These are phyloP conservation scores for Platanthera guangdongensis DNA, from an alignment of 106 monocot genomes.

Conservation along the genomic window DNA sequence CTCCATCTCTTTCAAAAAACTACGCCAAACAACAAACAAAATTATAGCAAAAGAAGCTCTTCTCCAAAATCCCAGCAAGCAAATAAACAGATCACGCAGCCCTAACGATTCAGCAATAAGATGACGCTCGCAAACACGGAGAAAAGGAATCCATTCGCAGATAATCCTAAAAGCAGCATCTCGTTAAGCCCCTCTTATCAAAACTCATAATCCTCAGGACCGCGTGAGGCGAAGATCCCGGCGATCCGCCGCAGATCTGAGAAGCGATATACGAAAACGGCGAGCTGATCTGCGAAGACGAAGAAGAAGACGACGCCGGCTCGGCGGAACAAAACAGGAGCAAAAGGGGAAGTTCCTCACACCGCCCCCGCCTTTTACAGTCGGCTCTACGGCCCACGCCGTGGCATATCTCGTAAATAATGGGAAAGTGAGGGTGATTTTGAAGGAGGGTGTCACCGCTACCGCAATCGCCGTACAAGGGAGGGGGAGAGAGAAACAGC, in stretches of 20 bases:
- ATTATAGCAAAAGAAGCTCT: neutral
- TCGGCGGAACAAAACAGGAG: neutral
- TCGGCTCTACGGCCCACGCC: neutral
- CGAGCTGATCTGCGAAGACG: neutral
- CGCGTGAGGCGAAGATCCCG: neutral
- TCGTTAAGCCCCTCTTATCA: neutral
- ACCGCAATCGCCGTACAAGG: neutral
- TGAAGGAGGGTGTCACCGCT: neutral
- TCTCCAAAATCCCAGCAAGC: neutral
- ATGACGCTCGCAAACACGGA: neutral
- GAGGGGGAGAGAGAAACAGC: neutral
- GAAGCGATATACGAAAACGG: neutral
- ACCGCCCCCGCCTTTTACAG: slow-evolving; percentile 6
- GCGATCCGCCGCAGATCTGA: neutral
- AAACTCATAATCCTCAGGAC: neutral
- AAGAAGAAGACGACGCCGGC: slow-evolving; percentile 8
- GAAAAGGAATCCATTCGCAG: neutral
- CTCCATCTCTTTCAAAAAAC: slow-evolving; percentile 20
- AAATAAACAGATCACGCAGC: neutral
- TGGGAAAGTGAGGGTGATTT: neutral
- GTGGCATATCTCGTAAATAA: slow-evolving; percentile 8
- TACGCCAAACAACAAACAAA: neutral
- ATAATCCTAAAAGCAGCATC: neutral
- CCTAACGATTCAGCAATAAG: neutral
- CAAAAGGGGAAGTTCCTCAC: neutral